These are phyloP conservation scores for Xylogone sp. DNA, from an alignment of 2,329 filamentous ascomycete species.

Conservation along the genomic window DNA sequence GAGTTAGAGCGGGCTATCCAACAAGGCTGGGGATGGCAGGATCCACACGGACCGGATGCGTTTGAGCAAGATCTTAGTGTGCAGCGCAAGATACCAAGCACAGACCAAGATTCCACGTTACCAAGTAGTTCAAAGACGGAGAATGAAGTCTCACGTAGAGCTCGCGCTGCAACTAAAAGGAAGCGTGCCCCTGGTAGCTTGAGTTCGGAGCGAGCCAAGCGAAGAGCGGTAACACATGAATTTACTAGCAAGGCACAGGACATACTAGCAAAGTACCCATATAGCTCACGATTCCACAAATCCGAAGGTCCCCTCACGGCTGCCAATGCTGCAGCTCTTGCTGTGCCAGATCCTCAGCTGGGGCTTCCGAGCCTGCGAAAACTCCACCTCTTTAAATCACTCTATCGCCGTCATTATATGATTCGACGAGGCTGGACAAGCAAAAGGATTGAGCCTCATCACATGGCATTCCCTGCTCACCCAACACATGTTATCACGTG, in stretches of 20 bases:
- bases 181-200: slow-evolving; percentile 21
- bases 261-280: slow-evolving; percentile 16
- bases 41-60: slow-evolving; percentile 69
- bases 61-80: slow-evolving; percentile 77
- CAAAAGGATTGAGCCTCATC: slow-evolving; percentile 76
- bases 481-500: slow-evolving; percentile 96
- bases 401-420: slow-evolving; percentile 89
- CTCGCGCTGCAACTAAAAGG: slow-evolving; percentile 25
- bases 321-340: slow-evolving; percentile 77
- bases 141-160: slow-evolving; percentile 14
- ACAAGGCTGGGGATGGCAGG: slow-evolving; percentile 98
- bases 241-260: slow-evolving; percentile 21
- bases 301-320: slow-evolving; percentile 83
- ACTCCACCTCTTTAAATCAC: slow-evolving; percentile 91
- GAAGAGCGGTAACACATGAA: slow-evolving; percentile 24
- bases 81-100: slow-evolving; percentile 41
- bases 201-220: slow-evolving; percentile 23
- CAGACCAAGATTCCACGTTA: slow-evolving; percentile 44
- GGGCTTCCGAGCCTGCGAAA: slow-evolving; percentile 75
- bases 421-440: slow-evolving; percentile 92
- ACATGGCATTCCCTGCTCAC: slow-evolving; percentile 95
- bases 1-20: slow-evolving; percentile 82
- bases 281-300: slow-evolving; percentile 26
- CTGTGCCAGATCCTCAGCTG: slow-evolving; percentile 76
- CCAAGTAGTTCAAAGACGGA: slow-evolving; percentile 12